Evolutionary conservation across 2,329 filamentous ascomycete species (phyloP).

Genomic region (Pleurostoma richardsiae): DNA sequence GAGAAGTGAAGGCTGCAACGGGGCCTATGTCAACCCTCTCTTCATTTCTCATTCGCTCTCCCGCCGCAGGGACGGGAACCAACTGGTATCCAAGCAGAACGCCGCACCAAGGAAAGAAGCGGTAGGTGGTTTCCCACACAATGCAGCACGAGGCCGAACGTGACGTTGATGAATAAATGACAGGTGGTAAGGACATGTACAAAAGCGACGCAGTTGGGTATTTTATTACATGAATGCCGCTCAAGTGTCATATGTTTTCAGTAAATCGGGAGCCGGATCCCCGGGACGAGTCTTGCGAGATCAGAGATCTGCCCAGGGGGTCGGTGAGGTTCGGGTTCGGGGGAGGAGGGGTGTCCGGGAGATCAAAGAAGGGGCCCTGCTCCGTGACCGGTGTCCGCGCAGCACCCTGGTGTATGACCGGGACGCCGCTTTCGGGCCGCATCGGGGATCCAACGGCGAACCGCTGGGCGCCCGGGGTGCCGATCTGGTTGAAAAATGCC

Average conservation of each 20-base stretch:
- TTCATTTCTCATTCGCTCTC: too few relatives aligned
- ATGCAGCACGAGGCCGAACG: too few relatives aligned
- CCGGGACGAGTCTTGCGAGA: constrained; percentile 12
- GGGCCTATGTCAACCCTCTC: too few relatives aligned
- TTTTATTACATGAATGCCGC: too few relatives aligned
- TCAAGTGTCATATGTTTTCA: constrained; percentile 12
- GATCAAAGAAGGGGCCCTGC: constrained; percentile 41
- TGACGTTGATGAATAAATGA: too few relatives aligned
- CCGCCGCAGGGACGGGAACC: too few relatives aligned
- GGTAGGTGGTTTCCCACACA: too few relatives aligned
- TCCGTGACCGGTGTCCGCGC: constrained; percentile 57
- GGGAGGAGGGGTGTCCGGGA: constrained; percentile 19
- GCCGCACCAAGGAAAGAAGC: too few relatives aligned
- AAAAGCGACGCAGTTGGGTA: too few relatives aligned
- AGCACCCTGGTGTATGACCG: constrained; percentile 61
- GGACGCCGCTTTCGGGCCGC: constrained; percentile 54
- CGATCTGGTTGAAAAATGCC: constrained; percentile 20
- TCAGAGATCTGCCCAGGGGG: constrained; percentile 12
- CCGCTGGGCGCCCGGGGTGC: constrained; percentile 23
- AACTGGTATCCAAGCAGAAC: too few relatives aligned
- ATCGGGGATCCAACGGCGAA: constrained; percentile 53
- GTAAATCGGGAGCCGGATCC: constrained; percentile 16
- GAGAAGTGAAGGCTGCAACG: too few relatives aligned
- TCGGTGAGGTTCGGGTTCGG: constrained; percentile 16
- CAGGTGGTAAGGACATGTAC: too few relatives aligned